A percentile compares a stretch with the other conserved stretches of the same genome.
These are phyloP conservation scores for Fraxinus excelsior DNA, from an alignment of 257 asterid species.

Conservation along the genomic window DNA sequence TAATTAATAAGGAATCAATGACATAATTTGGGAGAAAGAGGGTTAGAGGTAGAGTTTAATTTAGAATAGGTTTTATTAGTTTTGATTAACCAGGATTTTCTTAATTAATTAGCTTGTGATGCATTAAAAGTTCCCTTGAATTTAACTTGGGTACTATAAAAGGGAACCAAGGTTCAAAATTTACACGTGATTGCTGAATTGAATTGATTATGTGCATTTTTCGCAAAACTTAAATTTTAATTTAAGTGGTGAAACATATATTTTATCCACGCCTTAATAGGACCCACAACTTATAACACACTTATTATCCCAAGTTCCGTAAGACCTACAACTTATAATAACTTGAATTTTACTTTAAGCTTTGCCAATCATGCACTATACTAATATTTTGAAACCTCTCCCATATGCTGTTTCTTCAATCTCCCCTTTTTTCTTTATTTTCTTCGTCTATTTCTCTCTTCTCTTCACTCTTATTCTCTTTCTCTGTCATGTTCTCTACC, in stretches of 20 bases:
- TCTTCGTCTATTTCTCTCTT: background rate
- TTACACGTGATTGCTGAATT: background rate
- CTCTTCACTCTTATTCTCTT: background rate
- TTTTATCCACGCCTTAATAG: too few relatives aligned
- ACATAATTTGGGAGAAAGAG: background rate
- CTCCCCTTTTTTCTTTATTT: background rate
- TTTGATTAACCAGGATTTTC: background rate
- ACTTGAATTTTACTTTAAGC: too few relatives aligned
- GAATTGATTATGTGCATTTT: background rate
- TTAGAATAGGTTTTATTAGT: background rate
- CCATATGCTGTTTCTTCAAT: background rate
- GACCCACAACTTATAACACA: too few relatives aligned
- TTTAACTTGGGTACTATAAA: background rate
- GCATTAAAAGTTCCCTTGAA: background rate
- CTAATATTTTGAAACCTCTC: background rate
- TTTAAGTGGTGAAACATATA: too few relatives aligned
- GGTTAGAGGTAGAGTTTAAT: background rate
- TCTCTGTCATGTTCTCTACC: background rate
- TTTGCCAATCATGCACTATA: background rate
- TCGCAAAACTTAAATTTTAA: too few relatives aligned
- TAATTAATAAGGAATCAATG: background rate
- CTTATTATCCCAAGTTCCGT: too few relatives aligned
- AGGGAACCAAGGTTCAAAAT: background rate
- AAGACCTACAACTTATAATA: too few relatives aligned
- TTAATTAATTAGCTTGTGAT: background rate